Conservation (phyloP, 2,329 filamentous ascomycete species). For the Cercospora sp. region DNA sequence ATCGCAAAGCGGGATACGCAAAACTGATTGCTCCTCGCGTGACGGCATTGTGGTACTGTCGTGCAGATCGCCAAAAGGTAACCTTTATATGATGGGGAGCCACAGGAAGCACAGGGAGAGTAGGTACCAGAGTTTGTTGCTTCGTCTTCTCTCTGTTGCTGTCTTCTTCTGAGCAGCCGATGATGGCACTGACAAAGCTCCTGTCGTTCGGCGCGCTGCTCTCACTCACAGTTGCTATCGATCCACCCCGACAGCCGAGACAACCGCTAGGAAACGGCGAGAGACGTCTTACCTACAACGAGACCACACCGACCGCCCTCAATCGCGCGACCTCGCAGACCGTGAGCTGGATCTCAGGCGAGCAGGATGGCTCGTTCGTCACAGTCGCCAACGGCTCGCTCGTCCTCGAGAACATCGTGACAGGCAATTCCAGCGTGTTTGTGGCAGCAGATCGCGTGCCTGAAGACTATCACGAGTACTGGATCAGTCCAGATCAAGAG, state of each 20-base stretch:
- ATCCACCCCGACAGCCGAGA: slow-evolving; percentile 21
- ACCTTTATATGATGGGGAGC: slow-evolving; percentile 7
- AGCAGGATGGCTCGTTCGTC: slow-evolving; percentile 63
- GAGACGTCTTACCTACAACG: slow-evolving; percentile 24
- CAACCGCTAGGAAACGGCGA: slow-evolving; percentile 24
- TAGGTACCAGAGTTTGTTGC: not conserved
- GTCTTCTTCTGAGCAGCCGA: not conserved
- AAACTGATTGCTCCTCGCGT: slow-evolving; percentile 1
- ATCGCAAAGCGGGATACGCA: not conserved
- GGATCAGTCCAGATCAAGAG: slow-evolving; percentile 60
- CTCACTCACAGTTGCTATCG: slow-evolving; percentile 20
- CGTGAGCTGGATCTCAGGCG: slow-evolving; percentile 57
- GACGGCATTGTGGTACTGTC: slow-evolving; percentile 2
- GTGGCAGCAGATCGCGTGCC: slow-evolving; percentile 61
- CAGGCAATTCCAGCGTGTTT: slow-evolving; percentile 58
- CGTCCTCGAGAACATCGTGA: slow-evolving; percentile 62
- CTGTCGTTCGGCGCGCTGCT: slow-evolving; percentile 15
- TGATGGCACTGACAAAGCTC: slow-evolving; percentile 15
- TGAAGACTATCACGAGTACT: slow-evolving; percentile 57
- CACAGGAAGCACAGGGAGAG: not conserved
- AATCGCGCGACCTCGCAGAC: slow-evolving; percentile 15
- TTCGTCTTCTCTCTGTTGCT: not conserved
- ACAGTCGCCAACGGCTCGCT: slow-evolving; percentile 55
- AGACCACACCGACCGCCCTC: slow-evolving; percentile 22
- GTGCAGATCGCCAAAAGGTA: not conserved